phyloP scores from a whole-genome alignment of 768 basidiomycete genomes.

The Trametes cubensis region DNA sequence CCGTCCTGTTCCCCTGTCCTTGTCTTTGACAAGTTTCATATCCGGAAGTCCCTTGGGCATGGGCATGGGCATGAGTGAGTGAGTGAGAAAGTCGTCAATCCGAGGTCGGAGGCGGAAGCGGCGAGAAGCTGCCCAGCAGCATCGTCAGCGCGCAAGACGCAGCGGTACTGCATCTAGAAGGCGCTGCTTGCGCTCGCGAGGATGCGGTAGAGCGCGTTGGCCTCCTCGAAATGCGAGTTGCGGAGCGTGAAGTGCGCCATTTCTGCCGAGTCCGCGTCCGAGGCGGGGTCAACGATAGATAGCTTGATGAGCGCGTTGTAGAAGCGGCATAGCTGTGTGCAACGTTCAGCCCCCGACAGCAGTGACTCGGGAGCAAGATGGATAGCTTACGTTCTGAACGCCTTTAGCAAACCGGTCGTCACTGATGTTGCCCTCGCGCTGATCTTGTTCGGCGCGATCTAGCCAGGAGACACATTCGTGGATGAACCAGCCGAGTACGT shows the following conservation, averaged over 20 bases:
- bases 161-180: constrained; percentile 25
- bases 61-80: background rate
- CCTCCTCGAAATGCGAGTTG: constrained; percentile 75
- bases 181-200: constrained; percentile 47
- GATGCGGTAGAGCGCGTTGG: constrained; percentile 69
- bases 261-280: constrained; percentile 69
- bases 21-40: too few species aligned
- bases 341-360: background rate
- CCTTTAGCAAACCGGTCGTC: constrained; percentile 77
- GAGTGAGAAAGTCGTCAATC: background rate
- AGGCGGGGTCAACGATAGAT: constrained; percentile 61
- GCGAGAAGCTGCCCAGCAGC: background rate
- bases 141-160: background rate
- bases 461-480: constrained; percentile 72
- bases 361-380: background rate
- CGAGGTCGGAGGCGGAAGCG: background rate
- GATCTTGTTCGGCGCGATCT: constrained; percentile 69
- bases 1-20: too few species aligned
- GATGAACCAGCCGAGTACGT: constrained; percentile 71
- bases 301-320: constrained; percentile 71
- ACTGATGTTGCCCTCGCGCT: constrained; percentile 65
- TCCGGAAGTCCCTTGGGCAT: too few species aligned
- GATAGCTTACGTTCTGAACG: constrained; percentile 62
- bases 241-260: constrained; percentile 78
- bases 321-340: constrained; percentile 70